phyloP scores from a whole-genome alignment of 108 stramenopile species.

The Nitzschia putrida region DNA sequence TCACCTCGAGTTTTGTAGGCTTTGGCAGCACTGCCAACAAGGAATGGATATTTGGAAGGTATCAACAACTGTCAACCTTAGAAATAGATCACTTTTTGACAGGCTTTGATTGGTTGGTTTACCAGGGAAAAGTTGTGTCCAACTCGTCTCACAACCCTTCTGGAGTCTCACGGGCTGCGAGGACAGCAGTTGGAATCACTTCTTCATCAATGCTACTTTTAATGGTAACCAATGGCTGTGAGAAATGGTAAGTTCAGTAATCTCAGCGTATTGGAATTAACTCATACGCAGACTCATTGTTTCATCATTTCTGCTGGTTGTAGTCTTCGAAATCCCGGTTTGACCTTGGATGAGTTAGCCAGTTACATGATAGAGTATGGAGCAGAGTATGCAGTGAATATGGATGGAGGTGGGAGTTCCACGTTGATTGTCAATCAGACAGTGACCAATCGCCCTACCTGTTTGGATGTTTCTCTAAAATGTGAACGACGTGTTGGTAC shows the following conservation, averaged over 20 bases:
- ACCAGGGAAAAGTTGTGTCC: conserved; percentile 25
- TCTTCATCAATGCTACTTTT: conserved; percentile 24
- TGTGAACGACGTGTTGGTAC: conserved; percentile 46
- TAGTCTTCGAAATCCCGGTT: conserved; percentile 19
- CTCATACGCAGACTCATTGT: background rate
- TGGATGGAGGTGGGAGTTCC: conserved; percentile 55
- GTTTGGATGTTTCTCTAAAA: conserved; percentile 34
- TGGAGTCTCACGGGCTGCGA: conserved; percentile 25
- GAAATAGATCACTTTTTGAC: conserved; percentile 40
- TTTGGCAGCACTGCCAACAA: conserved; percentile 19
- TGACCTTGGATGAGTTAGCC: conserved; percentile 37
- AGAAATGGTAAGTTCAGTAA: conserved; percentile 38
- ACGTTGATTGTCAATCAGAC: conserved; percentile 22
- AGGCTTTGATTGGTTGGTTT: conserved; percentile 52
- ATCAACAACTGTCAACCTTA: conserved; percentile 10
- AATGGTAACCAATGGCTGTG: conserved; percentile 51
- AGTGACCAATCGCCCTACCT: conserved; percentile 42
- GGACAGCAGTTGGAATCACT: conserved; percentile 48
- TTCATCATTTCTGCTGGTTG: background rate
- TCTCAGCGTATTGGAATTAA: background rate
- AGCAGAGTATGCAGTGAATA: conserved; percentile 37
- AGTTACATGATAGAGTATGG: conserved; percentile 19
- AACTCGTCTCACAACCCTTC: background rate
- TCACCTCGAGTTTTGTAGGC: conserved; percentile 9
- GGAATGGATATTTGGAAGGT: conserved; percentile 21